phyloP scores from a whole-genome alignment of 2,329 filamentous ascomycete genomes.

The Madurella fahalii region DNA sequence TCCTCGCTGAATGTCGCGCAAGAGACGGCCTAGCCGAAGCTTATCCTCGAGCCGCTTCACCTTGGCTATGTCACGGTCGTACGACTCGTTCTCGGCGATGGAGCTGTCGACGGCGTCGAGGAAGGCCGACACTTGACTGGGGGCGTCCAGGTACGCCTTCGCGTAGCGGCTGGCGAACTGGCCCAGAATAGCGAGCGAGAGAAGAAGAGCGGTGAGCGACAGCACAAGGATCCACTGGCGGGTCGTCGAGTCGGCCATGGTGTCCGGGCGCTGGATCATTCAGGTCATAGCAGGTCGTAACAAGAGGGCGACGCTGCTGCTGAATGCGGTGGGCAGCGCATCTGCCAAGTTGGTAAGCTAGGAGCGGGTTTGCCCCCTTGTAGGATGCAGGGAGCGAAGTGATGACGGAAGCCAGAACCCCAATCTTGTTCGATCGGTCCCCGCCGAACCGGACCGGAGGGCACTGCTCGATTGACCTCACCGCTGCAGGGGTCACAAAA shows the following conservation, averaged over 20 bases:
- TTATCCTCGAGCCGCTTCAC: conserved; percentile 59
- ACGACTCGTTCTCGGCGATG: conserved; percentile 60
- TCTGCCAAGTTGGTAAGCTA: conserved; percentile 2
- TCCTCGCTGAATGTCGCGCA: conserved; percentile 58
- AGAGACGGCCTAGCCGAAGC: conserved; percentile 52
- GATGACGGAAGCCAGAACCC: conserved; percentile 4
- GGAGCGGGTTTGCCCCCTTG: neutral
- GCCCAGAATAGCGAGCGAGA: conserved; percentile 51
- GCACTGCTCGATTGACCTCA: neutral
- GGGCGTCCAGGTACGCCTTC: conserved; percentile 54
- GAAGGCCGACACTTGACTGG: conserved; percentile 54
- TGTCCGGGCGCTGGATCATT: conserved; percentile 19
- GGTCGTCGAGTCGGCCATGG: conserved; percentile 49
- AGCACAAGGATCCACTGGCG: conserved; percentile 56
- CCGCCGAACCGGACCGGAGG: neutral
- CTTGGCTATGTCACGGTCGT: conserved; percentile 56
- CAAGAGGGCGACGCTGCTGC: conserved; percentile 5
- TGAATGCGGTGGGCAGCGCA: conserved; percentile 15
- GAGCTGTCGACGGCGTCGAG: conserved; percentile 60
- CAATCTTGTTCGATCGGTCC: neutral
- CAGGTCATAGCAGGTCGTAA: conserved; percentile 6
- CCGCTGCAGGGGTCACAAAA: conserved; percentile 4
- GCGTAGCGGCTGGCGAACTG: conserved; percentile 51
- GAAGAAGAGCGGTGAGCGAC: conserved; percentile 53
- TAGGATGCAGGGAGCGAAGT: conserved; percentile 2